Evolutionary conservation across 805 yeast species (phyloP).

Genomic region (Candida multigemmis): DNA sequence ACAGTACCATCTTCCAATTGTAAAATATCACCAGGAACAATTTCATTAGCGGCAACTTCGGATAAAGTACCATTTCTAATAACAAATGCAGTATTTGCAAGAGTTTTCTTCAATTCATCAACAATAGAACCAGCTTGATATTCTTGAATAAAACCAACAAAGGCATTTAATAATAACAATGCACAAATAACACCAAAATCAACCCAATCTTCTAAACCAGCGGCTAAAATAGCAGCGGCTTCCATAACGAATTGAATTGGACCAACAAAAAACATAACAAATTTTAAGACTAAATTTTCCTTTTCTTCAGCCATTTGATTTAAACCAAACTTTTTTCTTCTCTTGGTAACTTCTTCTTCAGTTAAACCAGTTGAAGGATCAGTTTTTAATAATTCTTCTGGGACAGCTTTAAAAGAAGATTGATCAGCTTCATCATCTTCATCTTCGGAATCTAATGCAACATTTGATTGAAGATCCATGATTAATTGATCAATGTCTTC

Average conservation of each 20-base stretch:
- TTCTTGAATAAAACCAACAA: conserved; percentile 94
- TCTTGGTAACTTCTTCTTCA: conserved; percentile 65
- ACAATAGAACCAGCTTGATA: conserved; percentile 98
- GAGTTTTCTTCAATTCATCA: conserved; percentile 90
- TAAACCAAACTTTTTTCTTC: conserved; percentile 86
- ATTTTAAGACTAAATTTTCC: conserved; percentile 72
- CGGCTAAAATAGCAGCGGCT: conserved; percentile 92
- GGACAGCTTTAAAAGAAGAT: conserved; percentile 55
- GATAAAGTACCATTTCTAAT: conserved; percentile 72
- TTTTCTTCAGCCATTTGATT: conserved; percentile 88
- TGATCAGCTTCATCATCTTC: conserved; percentile 36
- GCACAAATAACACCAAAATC: conserved; percentile 97
- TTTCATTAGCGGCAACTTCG: conserved; percentile 74
- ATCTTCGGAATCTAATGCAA: conserved; percentile 43
- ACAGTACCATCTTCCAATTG: conserved; percentile 91
- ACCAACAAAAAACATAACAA: conserved; percentile 83
- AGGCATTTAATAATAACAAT: conserved; percentile 76
- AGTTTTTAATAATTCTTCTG: conserved; percentile 79
- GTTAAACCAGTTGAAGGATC: conserved; percentile 72
- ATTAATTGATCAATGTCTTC: conserved; percentile 57
- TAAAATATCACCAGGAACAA: conserved; percentile 92
- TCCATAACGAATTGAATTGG: conserved; percentile 97
- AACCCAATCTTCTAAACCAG: conserved; percentile 97
- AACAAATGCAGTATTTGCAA: conserved; percentile 82
- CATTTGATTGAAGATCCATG: conserved; percentile 70